Percentiles rank a stretch among this genome's conserved stretches.
Evolutionary conservation across 2,329 filamentous ascomycete genomes (phyloP).

Genomic region (Scopulariopsis brevicaulis): DNA sequence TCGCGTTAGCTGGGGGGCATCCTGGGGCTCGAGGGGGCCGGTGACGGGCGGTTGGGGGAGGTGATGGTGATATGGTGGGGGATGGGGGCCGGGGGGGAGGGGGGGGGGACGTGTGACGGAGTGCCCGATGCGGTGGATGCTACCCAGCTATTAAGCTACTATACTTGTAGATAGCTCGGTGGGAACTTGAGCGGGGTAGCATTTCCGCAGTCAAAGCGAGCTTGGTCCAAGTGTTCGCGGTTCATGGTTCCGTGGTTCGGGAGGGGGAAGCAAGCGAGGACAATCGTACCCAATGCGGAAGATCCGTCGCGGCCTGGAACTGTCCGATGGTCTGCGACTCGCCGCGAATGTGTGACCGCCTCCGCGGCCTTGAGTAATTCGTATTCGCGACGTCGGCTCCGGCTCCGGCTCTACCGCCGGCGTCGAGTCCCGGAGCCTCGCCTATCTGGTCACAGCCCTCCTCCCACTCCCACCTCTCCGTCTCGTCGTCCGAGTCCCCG

Average conservation of each 20-base stretch:
- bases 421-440: not conserved
- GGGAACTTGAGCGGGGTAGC: not conserved
- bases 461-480: slow-evolving; percentile 12
- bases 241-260: not conserved
- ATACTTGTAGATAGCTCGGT: not conserved
- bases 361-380: not conserved
- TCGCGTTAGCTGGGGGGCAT: slow-evolving; percentile 1
- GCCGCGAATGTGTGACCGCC: not conserved
- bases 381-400: too few species aligned
- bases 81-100: not conserved
- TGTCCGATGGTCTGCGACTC: slow-evolving; percentile 2
- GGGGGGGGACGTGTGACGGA: not conserved
- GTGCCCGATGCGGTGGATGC: not conserved
- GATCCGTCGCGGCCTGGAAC: not conserved
- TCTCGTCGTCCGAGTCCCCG: slow-evolving; percentile 13
- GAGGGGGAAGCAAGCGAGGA: not conserved
- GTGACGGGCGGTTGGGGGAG: not conserved
- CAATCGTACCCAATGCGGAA: not conserved
- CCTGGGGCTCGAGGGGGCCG: not conserved
- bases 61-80: not conserved
- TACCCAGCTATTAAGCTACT: too few species aligned
- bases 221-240: not conserved
- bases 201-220: not conserved
- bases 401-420: too few species aligned
- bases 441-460: not conserved